Evolutionary conservation across 1,284 basidiomycete genomes (phyloP), one percentile per base, ranked within the genome.

Genomic region (Fomitiporia mediterranea): DNA sequence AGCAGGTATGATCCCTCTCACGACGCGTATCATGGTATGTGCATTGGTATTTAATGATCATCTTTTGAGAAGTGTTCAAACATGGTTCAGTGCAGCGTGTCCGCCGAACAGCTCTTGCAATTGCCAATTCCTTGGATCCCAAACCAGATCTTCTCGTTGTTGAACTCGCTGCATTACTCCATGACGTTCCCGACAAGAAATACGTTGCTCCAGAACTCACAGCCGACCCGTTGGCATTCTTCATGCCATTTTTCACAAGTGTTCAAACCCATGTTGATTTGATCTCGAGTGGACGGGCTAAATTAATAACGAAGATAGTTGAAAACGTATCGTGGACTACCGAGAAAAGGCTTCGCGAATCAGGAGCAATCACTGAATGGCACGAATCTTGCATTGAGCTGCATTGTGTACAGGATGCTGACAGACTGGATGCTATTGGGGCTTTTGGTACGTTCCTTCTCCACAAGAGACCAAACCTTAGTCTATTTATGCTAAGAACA

Each of bases 351-450:
- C 71, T 90, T 13, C 75, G 79, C 9, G 75, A 77, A 28, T 68
- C 70, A 2, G 81, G 79, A 0, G 58, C 70, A 52, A 82, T 87
- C 74, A 79, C 77, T 1, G 70, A 76, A 27, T 95, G 92, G 92
- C 86, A 95, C 58, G 68, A 80, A 1, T 68, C 69, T n/a, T 95
- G 91, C 64, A 55, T 76, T 0, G 94, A 97, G 67, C 76, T 97
- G 44, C 88, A 91, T 67, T 94, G 90, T 59, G 92, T 96, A 0
- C 93, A 95, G 68, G 94, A 97, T 68, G 93, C 93, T 0, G 94
- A 97, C 67, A 77, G 93, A 42, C 70, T 97, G 15, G 94, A 98
- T 68, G 91, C 92, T 0, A 93, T 97, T 47, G 94, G 94, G 1
- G 89, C 88, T 91, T 44, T 91, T 32, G 92, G 94, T 76, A 84